Base-by-base conservation (phyloP, 495 filamentous ascomycete genomes). In the Neurospora cerealis region DNA sequence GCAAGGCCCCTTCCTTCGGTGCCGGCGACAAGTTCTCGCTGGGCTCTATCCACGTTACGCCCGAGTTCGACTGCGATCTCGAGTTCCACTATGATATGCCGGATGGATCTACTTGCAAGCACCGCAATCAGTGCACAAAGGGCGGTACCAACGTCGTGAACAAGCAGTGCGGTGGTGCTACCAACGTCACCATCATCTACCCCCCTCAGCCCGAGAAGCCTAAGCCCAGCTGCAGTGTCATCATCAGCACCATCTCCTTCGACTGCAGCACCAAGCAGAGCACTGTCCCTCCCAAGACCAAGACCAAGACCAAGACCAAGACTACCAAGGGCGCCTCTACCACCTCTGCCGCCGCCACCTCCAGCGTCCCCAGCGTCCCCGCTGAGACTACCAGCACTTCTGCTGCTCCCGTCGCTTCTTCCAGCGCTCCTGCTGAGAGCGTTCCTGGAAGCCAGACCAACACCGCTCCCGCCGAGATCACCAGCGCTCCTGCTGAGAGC, bases 121-220 rank as follows among this genome's bases (percentile, higher is more conserved):
- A 94, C 81, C 89, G 86, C 46, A 84, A 87, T 72, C 76, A 82
- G 38, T 96, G 92, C 87, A 86, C 84, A 70, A 82, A 87, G 69
- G 84, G 84, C 34, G 92, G 92, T 78, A 89, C 89, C 70, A 87
- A 84, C 71, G 86, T 97, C 75, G 81, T 86, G 81, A 97, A 97
- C 86, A 88, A 85, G 74, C 93, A 97, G 85, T 98, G 95, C 81
- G 95, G 94, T 87, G 94, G 95, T 83, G 95, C 95, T 73, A 92
- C 86, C 78, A 87, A 87, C 32, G 93, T 97, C 41, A 89, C 88
- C 42, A 90, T 97, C 79, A 86, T 93, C 80, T 89, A 93, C 77
- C 92, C 92, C 19, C 77, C 83, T 9, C 82, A 90, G 80, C 83
- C 85, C 74, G 80, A 84, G 62, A 78, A 83, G 77, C 80, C 81